phyloP scores from a whole-genome alignment of 306 rosid genomes.

The Cyamopsis tetragonoloba region DNA sequence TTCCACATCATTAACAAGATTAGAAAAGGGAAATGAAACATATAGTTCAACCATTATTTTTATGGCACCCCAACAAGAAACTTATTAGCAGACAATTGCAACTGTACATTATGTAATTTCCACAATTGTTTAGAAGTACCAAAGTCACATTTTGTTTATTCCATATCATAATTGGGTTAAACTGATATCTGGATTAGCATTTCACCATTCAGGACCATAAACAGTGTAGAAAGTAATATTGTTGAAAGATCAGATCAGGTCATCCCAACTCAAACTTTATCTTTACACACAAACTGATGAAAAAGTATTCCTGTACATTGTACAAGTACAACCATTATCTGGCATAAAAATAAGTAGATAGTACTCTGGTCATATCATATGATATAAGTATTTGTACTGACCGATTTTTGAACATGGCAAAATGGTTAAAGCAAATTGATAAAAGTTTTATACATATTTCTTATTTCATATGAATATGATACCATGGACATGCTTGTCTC shows the following conservation, averaged over 20 bases:
- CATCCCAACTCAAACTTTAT: neutral
- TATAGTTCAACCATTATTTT: neutral
- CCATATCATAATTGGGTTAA: neutral
- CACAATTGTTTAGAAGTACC: neutral
- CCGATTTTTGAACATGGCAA: neutral
- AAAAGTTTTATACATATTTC: constrained; percentile 3
- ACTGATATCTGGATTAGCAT: neutral
- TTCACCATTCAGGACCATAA: neutral
- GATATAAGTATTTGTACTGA: neutral
- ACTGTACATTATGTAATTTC: neutral
- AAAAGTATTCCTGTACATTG: too few species aligned
- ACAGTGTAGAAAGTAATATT: neutral
- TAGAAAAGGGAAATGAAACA: neutral
- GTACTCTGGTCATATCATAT: neutral
- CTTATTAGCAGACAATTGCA: neutral
- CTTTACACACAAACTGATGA: neutral
- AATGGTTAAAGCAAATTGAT: neutral
- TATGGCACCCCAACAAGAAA: neutral
- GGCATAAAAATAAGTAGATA: neutral
- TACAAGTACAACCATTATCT: neutral
- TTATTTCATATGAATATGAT: too few species aligned
- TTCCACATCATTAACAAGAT: constrained; percentile 10
- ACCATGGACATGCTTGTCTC: neutral
- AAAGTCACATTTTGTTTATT: neutral
- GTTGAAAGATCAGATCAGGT: neutral